Percentiles rank a stretch among this genome's conserved stretches.
Evolutionary conservation across 1,139 yeast species (phyloP).

Genomic region (Blastobotrys ciferrii): DNA sequence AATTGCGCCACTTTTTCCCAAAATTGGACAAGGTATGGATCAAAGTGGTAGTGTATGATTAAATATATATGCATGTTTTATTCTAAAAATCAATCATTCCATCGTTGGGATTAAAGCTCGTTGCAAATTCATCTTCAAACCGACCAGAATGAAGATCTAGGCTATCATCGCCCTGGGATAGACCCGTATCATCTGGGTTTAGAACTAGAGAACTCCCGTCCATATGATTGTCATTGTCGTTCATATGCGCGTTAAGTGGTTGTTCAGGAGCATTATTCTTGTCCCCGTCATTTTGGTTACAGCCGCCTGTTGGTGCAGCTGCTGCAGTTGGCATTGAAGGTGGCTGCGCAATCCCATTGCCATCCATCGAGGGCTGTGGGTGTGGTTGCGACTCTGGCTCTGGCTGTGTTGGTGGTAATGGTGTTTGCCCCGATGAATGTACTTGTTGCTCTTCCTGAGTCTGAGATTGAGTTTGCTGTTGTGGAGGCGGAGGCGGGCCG

Average conservation of each 20-base stretch:
- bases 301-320: neutral
- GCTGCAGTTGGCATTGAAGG: neutral
- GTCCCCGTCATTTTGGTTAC: neutral
- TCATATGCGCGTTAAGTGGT: neutral
- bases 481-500: neutral
- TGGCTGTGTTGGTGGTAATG: neutral
- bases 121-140: constrained; percentile 8
- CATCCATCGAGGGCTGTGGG: neutral
- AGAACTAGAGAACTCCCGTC: neutral
- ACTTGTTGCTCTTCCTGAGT: neutral
- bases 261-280: neutral
- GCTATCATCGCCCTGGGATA: neutral
- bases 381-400: neutral
- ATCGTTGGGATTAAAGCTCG: neutral
- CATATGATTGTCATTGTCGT: neutral
- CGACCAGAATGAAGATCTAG: constrained; percentile 2
- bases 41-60: no score
- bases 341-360: neutral
- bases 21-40: no score
- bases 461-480: neutral
- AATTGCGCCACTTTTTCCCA: no score
- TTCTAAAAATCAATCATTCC: constrained; percentile 1
- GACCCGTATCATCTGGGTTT: neutral
- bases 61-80: neutral
- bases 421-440: neutral